Evolutionary conservation across 2,329 filamentous ascomycete species (phyloP).

Genomic region (Cladosporium colombiae): DNA sequence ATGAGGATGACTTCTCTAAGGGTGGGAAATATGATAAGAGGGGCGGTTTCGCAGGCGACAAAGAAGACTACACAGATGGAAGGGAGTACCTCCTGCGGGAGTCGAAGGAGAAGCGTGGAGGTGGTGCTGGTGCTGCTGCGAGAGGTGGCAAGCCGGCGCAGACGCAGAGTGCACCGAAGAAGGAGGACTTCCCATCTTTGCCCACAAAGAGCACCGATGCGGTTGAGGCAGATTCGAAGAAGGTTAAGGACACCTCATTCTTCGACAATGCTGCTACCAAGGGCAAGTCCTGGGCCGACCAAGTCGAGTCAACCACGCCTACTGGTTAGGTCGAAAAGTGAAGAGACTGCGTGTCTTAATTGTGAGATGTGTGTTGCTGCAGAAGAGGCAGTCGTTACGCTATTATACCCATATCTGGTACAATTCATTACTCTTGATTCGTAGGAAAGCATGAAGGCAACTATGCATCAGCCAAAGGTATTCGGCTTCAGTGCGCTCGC

Average conservation of each 20-base stretch:
- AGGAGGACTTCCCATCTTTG: constrained; percentile 50
- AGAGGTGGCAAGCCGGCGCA: constrained; percentile 28
- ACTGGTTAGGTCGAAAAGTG: not conserved
- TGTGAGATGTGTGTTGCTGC: not conserved
- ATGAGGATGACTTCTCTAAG: constrained; percentile 52
- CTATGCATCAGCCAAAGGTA: not conserved
- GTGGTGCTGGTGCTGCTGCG: constrained; percentile 19
- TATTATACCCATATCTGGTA: constrained; percentile 10
- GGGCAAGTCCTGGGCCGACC: constrained; percentile 47
- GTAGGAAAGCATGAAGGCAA: not conserved
- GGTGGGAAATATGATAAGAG: constrained; percentile 32
- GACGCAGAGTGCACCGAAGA: constrained; percentile 37
- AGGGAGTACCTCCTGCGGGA: constrained; percentile 38
- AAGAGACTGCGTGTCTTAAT: not conserved
- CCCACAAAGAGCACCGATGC: constrained; percentile 30
- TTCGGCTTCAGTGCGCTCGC: not conserved
- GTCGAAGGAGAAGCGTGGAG: constrained; percentile 25
- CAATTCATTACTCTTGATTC: not conserved
- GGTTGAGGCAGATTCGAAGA: constrained; percentile 2
- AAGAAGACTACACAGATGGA: constrained; percentile 36
- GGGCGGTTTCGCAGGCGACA: constrained; percentile 33
- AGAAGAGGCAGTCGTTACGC: not conserved
- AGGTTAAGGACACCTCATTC: not conserved
- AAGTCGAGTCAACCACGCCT: constrained; percentile 40
- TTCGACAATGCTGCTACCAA: constrained; percentile 19